Percentiles rank a stretch among this genome's conserved stretches.
These are phyloP conservation scores for Tuber borchii DNA, from an alignment of 495 filamentous ascomycete species.

Conservation along the genomic window DNA sequence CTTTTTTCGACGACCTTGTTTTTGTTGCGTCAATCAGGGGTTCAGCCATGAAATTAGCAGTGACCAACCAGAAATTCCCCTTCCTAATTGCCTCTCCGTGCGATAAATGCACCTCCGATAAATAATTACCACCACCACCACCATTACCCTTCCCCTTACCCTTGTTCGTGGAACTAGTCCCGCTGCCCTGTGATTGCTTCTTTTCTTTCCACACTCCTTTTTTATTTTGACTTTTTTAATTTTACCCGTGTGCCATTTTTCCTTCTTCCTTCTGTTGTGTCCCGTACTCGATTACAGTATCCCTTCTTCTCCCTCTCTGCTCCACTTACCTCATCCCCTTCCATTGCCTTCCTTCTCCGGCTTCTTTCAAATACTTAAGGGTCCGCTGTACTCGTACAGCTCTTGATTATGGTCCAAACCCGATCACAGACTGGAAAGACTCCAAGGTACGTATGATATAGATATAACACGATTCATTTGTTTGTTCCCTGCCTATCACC, in stretches of 20 bases:
- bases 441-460: slow-evolving; percentile 46
- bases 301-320: not conserved
- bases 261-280: not conserved
- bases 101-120: not conserved
- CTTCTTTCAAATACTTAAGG: not conserved
- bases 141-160: not conserved
- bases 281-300: too few species aligned
- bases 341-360: not conserved
- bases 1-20: not conserved
- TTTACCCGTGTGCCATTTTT: not conserved
- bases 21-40: not conserved
- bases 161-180: not conserved
- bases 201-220: not conserved
- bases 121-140: not conserved
- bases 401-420: slow-evolving; percentile 9
- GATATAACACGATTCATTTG: slow-evolving; percentile 4
- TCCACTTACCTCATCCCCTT: not conserved
- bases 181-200: not conserved
- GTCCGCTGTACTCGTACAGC: not conserved
- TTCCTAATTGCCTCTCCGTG: not conserved
- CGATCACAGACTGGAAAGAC: slow-evolving; percentile 47
- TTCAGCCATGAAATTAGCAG: not conserved
- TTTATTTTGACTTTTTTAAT: not conserved
- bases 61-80: not conserved
- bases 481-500: not conserved